Evolutionary conservation across 148 eudicot species (phyloP), one percentile per base, ranked within the genome.

Genomic region (Amaranthus palmeri): DNA sequence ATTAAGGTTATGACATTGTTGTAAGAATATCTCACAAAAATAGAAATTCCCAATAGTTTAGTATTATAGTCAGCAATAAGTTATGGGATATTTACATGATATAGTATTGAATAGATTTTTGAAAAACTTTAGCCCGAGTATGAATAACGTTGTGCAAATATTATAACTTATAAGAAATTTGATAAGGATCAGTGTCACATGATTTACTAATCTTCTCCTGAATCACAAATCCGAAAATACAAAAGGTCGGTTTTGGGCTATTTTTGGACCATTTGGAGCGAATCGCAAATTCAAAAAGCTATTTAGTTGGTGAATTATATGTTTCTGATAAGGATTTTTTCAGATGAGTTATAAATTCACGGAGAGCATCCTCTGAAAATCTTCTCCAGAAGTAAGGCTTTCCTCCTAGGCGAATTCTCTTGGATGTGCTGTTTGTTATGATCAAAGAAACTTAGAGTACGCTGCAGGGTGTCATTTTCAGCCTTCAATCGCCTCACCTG

Each of bases 401-500:
- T 79, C 66, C 68, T 58, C 25, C 58, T 65, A 1, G 71, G 61
- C 18, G 67, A 54, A 68, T 8, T 15, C 4, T 15, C 70, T 9
- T 64, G 65, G 42, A 62, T 12, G 11, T 55, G 10, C 61, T 65
- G 70, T 25, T 59, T 66, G 48, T 40, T 62, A 61, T 44, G 62
- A 50, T 74, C 82, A 65, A 15, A 41, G 55, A 65, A 74, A 44
- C 72, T 71, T 10, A 79, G 57, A 46, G 60, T 42, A 17, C 44
- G 75, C 25, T 58, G 54, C 63, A 74, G 42, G n/a, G 68, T 47
- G 43, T 70, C 61, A 15, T 79, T 79, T 40, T 74, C 78, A 3
- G 43, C 55, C 64, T 13, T n/a, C 76, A 79, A 53, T 52, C 48
- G 51, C 36, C 40, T 71, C 68, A 79, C 65, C 62, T 71, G 72